These are phyloP conservation scores for Paxillus ammoniavirescens DNA, from an alignment of 768 basidiomycete species.

Conservation along the genomic window DNA sequence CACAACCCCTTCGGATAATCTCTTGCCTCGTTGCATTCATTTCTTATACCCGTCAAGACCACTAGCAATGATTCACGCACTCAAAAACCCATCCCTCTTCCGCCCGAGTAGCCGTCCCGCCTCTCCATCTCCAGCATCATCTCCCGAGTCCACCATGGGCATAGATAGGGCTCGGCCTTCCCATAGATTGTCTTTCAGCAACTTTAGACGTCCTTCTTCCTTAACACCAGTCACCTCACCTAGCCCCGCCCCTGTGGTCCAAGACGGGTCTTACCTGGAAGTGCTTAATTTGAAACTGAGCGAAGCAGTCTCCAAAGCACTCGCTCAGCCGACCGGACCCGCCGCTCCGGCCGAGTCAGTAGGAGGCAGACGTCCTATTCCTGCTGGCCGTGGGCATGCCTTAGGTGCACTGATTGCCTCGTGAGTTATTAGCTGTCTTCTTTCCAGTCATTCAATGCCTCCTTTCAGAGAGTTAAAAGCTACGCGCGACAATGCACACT, in stretches of 20 bases:
- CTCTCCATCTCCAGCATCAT: slow-evolving; percentile 48
- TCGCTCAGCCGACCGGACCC: slow-evolving; percentile 62
- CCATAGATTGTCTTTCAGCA: slow-evolving; percentile 57
- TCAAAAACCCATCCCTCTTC: slow-evolving; percentile 68
- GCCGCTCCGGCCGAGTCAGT: slow-evolving; percentile 50
- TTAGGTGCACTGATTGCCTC: slow-evolving; percentile 67
- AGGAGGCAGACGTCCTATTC: slow-evolving; percentile 69
- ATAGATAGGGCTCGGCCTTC: slow-evolving; percentile 51
- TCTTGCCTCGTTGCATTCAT: background rate
- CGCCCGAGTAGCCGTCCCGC: slow-evolving; percentile 62
- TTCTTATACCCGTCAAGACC: slow-evolving; percentile 14
- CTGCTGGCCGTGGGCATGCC: slow-evolving; percentile 66
- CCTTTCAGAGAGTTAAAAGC: slow-evolving; percentile 63
- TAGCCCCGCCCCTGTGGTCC: slow-evolving; percentile 48
- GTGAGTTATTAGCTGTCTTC: slow-evolving; percentile 43
- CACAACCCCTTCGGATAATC: background rate
- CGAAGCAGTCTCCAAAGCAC: slow-evolving; percentile 77
- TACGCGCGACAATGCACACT: slow-evolving; percentile 58
- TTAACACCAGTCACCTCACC: slow-evolving; percentile 32
- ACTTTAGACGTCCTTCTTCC: slow-evolving; percentile 56
- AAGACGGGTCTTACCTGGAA: slow-evolving; percentile 81
- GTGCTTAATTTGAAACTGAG: slow-evolving; percentile 73
- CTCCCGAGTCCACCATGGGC: slow-evolving; percentile 36
- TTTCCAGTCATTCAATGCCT: slow-evolving; percentile 11
- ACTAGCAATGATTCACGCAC: slow-evolving; percentile 55